Evolutionary conservation across 2,329 filamentous ascomycete genomes (phyloP).

Genomic region (Botrytis hyacinthi): DNA sequence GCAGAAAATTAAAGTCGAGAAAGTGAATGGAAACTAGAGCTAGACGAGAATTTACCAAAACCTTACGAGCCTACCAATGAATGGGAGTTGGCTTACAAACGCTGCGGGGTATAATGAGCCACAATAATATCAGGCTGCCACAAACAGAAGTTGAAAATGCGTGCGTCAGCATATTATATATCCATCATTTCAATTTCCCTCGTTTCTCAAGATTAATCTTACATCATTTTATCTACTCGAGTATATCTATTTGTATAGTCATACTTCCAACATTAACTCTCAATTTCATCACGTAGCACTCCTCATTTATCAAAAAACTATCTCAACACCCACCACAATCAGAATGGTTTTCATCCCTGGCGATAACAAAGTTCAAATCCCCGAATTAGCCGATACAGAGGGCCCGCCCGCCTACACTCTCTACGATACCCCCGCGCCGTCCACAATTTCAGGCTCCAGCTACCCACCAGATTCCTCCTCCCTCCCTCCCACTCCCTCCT

Average conservation of each 20-base stretch:
- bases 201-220: background rate
- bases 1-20: background rate
- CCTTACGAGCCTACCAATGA: background rate
- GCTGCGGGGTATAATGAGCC: background rate
- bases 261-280: background rate
- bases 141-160: conserved; percentile 6
- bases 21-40: conserved; percentile 32
- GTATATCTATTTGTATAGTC: background rate
- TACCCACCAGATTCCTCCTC: conserved; percentile 11
- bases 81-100: conserved; percentile 1
- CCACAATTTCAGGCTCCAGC: background rate
- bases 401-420: conserved; percentile 8
- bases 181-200: background rate
- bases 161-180: conserved; percentile 11
- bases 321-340: background rate
- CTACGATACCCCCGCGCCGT: conserved; percentile 6
- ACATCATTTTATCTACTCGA: background rate
- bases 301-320: background rate
- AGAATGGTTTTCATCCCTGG: conserved; percentile 25
- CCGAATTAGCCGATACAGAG: conserved; percentile 4
- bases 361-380: conserved; percentile 23
- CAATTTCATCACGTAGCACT: background rate
- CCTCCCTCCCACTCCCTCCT: background rate
- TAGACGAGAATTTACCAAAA: background rate
- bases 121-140: conserved; percentile 3